phyloP scores from a whole-genome alignment of 495 filamentous ascomycete species.

The Lasiosphaeria hispida region DNA sequence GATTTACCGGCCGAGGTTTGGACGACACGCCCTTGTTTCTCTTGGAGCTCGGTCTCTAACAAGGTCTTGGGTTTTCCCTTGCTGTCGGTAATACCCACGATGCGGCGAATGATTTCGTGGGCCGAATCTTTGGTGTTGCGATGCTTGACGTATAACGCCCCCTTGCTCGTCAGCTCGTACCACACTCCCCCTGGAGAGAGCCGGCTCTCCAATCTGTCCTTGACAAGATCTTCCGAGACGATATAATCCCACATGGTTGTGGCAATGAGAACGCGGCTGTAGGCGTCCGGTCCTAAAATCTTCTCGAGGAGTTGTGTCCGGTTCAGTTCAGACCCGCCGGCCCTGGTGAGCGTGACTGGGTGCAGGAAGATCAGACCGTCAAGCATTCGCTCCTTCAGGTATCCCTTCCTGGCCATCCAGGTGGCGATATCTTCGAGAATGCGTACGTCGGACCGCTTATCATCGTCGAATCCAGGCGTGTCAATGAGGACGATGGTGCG shows the following conservation, averaged over 20 bases:
- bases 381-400: not conserved
- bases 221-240: not conserved
- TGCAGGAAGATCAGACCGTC: slow-evolving; percentile 1
- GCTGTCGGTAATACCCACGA: not conserved
- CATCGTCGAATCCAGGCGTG: not conserved
- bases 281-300: not conserved
- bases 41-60: not conserved
- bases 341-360: not conserved
- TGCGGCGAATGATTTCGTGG: not conserved
- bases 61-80: not conserved
- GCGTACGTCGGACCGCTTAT: not conserved
- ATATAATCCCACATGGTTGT: slow-evolving; percentile 5
- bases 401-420: slow-evolving; percentile 1
- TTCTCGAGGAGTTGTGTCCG: not conserved
- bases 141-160: not conserved
- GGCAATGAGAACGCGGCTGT: not conserved
- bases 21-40: not conserved
- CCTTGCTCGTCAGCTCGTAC: not conserved
- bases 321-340: not conserved
- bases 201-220: not conserved
- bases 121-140: not conserved
- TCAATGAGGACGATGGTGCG: not conserved
- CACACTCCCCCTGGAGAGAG: not conserved
- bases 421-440: not conserved
- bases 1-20: not conserved